These are phyloP conservation scores for Vigna unguiculata DNA, from an alignment of 306 rosid genomes.

Conservation along the genomic window DNA sequence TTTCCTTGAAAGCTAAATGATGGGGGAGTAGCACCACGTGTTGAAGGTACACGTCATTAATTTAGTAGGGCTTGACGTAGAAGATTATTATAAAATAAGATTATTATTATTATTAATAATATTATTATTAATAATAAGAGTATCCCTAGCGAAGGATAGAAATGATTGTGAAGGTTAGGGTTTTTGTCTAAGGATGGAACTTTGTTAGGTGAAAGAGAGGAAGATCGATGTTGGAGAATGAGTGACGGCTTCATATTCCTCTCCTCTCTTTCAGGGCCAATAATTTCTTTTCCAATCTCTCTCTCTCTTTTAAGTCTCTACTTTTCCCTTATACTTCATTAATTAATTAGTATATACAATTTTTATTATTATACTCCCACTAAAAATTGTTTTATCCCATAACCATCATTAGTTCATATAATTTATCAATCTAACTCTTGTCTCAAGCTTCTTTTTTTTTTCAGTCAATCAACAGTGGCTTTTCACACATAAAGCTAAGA, in stretches of 20 bases:
- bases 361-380: too few species aligned
- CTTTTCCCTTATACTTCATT: not conserved
- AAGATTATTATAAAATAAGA: slow-evolving; percentile 59
- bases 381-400: too few species aligned
- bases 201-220: slow-evolving; percentile 66
- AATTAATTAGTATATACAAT: too few species aligned
- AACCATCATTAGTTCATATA: too few species aligned
- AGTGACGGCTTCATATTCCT: slow-evolving; percentile 97
- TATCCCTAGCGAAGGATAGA: slow-evolving; percentile 39
- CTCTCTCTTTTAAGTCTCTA: slow-evolving; percentile 23
- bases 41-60: slow-evolving; percentile 65
- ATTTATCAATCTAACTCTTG: too few species aligned
- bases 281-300: slow-evolving; percentile 51
- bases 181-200: slow-evolving; percentile 61
- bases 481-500: too few species aligned
- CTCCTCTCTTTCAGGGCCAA: slow-evolving; percentile 55
- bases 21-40: slow-evolving; percentile 54
- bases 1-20: slow-evolving; percentile 52
- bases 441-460: too few species aligned
- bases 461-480: too few species aligned
- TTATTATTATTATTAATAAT: not conserved
- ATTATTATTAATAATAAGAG: not conserved
- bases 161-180: slow-evolving; percentile 74
- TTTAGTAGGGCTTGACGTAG: slow-evolving; percentile 60
- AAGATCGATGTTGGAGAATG: slow-evolving; percentile 79